Base-by-base conservation (phyloP, 805 yeast genomes). In the Myxozyma vanderwaltii region DNA sequence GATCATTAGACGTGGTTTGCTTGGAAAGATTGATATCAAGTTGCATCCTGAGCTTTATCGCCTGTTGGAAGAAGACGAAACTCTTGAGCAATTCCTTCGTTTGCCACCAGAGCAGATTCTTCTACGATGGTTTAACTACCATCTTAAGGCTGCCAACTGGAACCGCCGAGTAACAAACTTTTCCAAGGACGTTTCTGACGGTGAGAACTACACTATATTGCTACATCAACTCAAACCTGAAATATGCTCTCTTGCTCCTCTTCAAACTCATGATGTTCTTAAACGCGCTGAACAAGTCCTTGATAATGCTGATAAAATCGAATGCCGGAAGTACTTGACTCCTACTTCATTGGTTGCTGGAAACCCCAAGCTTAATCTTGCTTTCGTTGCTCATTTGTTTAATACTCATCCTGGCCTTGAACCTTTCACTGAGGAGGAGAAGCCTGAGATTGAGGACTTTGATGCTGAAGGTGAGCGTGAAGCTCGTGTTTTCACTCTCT, bases 401-500 rank as follows among this genome's bases (percentile, higher is more conserved):
- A 94, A 94, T 78, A 92, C 96, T 5, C 85, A 89, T 72, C 99
- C 99, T 50, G 98, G 99, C 51, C 81, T 94, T 65, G 98, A 91
- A 61, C 98, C 98, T 59, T 82, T 92, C 65, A 95, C 89, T 71
- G 98, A 91, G 75, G 80, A 78, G 59, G 97, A 92, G 74, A 87
- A 85, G 68, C 89, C 94, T 29, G 98, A 91, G 72, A 89, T 94
- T 68, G 99, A 94, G 77, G 98, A 90, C 67, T 94, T 94, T 70
- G 99, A 94, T 73, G 99, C 99, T 26, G 99, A 94, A 77, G 99
- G 99, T 64, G 99, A 94, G 77, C 88, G 99, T 77, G 99, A 94
- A 77, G 99, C 99, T 2, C 84, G 99, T 74, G 99, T 94, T 12
- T 94, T 94, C 77, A 94, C 99, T 4, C 78, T 94, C 70, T 94